Evolutionary conservation across 352 stramenopile species (phyloP).

Genomic region (Aphanomyces stellatus): DNA sequence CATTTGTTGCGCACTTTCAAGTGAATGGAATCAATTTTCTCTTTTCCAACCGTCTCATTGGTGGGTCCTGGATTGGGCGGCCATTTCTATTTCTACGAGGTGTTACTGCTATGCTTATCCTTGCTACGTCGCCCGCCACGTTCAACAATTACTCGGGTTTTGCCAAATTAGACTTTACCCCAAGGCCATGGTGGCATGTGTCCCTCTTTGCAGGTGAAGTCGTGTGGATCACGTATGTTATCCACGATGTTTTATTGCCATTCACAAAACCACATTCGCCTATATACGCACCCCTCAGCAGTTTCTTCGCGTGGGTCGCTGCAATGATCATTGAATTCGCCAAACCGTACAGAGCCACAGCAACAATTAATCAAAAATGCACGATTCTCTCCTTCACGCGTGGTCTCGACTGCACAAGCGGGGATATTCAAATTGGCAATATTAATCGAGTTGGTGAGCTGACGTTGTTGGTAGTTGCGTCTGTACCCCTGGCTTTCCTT

Average conservation of each 20-base stretch:
- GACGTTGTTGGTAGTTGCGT: neutral
- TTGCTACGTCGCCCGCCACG: neutral
- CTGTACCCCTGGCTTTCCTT: neutral
- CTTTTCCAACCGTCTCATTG: neutral
- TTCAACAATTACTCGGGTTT: neutral
- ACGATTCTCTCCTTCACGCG: neutral
- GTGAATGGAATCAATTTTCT: too few relatives aligned
- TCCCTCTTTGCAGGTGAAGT: neutral
- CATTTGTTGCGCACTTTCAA: too few relatives aligned
- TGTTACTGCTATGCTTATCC: neutral
- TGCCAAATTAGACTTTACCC: neutral
- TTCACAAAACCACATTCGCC: neutral
- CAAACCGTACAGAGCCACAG: neutral
- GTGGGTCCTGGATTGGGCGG: neutral
- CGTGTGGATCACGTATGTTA: conserved; percentile 10
- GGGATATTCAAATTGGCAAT: neutral
- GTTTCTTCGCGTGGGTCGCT: neutral
- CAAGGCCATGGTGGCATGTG: neutral
- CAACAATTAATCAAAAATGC: neutral
- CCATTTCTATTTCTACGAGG: too few relatives aligned
- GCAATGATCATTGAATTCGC: neutral
- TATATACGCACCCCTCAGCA: neutral
- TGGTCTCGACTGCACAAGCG: neutral
- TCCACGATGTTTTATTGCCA: neutral
- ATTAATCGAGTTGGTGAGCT: neutral